Evolutionary conservation across 1,139 yeast genomes (phyloP).

Genomic region (Hansenula lynferdii): DNA sequence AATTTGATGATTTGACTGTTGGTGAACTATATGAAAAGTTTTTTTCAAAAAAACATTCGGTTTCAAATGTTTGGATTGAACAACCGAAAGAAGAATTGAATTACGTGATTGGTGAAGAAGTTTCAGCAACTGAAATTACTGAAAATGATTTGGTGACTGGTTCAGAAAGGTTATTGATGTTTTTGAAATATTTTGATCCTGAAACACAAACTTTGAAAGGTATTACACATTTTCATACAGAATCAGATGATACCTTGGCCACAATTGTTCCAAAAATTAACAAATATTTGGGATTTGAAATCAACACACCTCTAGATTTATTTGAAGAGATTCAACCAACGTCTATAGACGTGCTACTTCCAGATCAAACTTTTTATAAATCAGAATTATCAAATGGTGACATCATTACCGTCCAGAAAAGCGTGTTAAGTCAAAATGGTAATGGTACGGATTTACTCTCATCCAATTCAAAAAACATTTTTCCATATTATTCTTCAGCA

Average conservation of each 20-base stretch:
- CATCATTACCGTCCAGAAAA: constrained; percentile 56
- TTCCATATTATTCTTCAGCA: constrained; percentile 31
- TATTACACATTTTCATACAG: constrained; percentile 55
- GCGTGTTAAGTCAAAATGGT: constrained; percentile 15
- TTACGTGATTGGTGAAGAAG: constrained; percentile 4
- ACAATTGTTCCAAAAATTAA: constrained; percentile 40
- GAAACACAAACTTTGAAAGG: constrained; percentile 52
- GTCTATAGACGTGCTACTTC: constrained; percentile 43
- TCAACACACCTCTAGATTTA: constrained; percentile 37
- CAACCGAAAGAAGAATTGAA: constrained; percentile 21
- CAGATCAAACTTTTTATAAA: constrained; percentile 41
- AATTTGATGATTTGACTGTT: constrained; percentile 33
- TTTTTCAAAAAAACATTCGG: constrained; percentile 13
- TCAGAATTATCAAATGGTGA: constrained; percentile 78
- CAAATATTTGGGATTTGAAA: constrained; percentile 40
- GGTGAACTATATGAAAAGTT: constrained; percentile 39
- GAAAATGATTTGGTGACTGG: constrained; percentile 21
- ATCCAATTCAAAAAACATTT: constrained; percentile 15
- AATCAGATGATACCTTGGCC: constrained; percentile 43
- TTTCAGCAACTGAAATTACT: constrained; percentile 4
- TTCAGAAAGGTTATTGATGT: constrained; percentile 43
- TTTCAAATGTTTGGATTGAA: constrained; percentile 25
- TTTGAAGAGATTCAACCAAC: constrained; percentile 71
- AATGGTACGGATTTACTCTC: constrained; percentile 9
- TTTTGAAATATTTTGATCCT: constrained; percentile 69